Evolutionary conservation across 371 early-diverging fungal species (phyloP).

Genomic region (Mortierella sp.): DNA sequence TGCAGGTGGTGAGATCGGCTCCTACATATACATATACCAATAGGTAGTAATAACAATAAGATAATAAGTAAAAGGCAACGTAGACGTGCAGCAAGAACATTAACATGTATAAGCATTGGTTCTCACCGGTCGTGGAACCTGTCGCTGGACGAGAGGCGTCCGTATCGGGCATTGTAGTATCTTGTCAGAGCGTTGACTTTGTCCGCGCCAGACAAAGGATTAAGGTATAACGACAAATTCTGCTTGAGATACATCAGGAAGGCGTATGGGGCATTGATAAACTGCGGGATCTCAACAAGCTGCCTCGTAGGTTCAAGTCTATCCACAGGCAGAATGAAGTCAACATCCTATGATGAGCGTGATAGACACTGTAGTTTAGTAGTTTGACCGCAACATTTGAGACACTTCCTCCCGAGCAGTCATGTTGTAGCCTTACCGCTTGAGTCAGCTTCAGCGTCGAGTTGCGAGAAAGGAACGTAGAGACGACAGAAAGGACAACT

Average conservation of each 20-base stretch:
- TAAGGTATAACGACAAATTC: constrained; percentile 66
- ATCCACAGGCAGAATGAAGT: constrained; percentile 76
- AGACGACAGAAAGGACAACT: constrained; percentile 76
- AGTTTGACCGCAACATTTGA: not conserved
- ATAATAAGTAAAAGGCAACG: not conserved
- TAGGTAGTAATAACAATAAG: not conserved
- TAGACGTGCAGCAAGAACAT: not conserved
- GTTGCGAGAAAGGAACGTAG: constrained; percentile 80
- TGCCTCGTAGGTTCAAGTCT: constrained; percentile 56
- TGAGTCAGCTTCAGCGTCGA: constrained; percentile 74
- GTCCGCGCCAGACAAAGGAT: constrained; percentile 68
- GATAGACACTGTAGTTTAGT: not conserved
- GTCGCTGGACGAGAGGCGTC: constrained; percentile 26
- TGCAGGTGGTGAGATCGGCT: constrained; percentile 42
- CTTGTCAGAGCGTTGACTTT: constrained; percentile 64
- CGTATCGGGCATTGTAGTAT: constrained; percentile 67
- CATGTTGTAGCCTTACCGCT: constrained; percentile 62
- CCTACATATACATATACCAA: not conserved
- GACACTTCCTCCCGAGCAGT: not conserved
- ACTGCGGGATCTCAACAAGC: constrained; percentile 64
- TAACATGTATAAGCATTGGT: not conserved
- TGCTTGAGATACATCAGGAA: constrained; percentile 79
- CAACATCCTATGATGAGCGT: constrained; percentile 65
- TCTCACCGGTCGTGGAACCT: constrained; percentile 38
- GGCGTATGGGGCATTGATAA: constrained; percentile 68